These are phyloP conservation scores for Candida tetrigidarum DNA, from an alignment of 1,139 yeast genomes.

Conservation along the genomic window DNA sequence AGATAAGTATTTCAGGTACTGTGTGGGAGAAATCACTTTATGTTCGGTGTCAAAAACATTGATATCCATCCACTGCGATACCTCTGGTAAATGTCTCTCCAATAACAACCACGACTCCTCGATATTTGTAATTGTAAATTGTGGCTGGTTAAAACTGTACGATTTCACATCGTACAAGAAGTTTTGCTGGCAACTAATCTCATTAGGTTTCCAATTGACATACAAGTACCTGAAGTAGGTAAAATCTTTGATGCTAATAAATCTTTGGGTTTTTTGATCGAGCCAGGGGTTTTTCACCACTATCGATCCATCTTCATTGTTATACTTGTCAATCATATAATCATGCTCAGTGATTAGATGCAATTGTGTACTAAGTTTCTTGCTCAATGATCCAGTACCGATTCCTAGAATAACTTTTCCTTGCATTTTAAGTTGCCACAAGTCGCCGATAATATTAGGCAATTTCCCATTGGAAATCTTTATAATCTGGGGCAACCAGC, in stretches of 20 bases:
- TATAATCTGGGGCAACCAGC: conserved; percentile 76
- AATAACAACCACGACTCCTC: conserved; percentile 56
- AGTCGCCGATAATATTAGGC: conserved; percentile 25
- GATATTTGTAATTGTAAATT: conserved; percentile 37
- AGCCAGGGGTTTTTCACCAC: conserved; percentile 40
- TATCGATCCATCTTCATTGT: conserved; percentile 12
- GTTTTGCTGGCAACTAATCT: conserved; percentile 27
- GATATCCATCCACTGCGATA: conserved; percentile 26
- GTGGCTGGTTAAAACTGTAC: conserved; percentile 46
- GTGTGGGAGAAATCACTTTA: conserved; percentile 30
- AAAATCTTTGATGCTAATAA: conserved; percentile 31
- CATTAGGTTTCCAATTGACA: conserved; percentile 64
- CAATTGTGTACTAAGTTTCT: conserved; percentile 36
- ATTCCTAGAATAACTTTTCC: conserved; percentile 57
- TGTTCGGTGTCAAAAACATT: conserved; percentile 32
- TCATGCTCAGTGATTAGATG: conserved; percentile 69
- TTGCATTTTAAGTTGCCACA: conserved; percentile 37
- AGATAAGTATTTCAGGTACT: conserved; percentile 28
- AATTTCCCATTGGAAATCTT: conserved; percentile 34
- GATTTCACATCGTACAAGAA: conserved; percentile 34
- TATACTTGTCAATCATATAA: conserved; percentile 47
- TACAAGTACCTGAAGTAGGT: conserved; percentile 61
- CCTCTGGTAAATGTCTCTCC: conserved; percentile 36
- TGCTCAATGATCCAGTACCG: conserved; percentile 64
- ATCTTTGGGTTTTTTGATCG: conserved; percentile 27